Evolutionary conservation across 2,329 filamentous ascomycete species (phyloP), one percentile per base, ranked within the genome.

Genomic region (Colletotrichum siamense): DNA sequence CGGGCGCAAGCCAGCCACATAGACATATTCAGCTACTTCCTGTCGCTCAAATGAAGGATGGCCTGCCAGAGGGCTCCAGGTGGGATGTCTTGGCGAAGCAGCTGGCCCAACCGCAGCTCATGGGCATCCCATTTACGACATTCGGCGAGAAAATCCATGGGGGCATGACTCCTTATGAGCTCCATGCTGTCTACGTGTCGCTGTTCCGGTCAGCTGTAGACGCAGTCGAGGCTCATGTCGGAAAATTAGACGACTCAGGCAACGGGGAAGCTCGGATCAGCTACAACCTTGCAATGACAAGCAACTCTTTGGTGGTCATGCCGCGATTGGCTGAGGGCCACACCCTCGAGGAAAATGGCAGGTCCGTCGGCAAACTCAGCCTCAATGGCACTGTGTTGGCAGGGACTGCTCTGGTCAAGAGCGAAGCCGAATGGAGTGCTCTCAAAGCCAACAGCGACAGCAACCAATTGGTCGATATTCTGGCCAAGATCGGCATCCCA

Each of bases 1-100:
- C 92, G 6, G 94, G 94, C 4, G 93, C 94, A 2, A 94, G 92
- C 78, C 94, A 95, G 82, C 90, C 93, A 15, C 94, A 95, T 81
- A 85, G 94, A 6, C 94, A 95, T 80, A 83, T 95, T 30, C 94
- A 95, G 82, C 88, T 95, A n/a, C 83, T 95, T 5, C 93, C 93
- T 0, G 88, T 95, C 0, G 87, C 90, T 9, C 85, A 87, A 22
- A 95, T 95, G 93, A 87, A 85, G 44, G 88, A 89, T 15, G 91
- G 91, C 0, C 79, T 92, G 8, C 76, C 77, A 4, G 34, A 75
- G 15, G 81, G 80, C 4, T 71, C 34, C 4, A 79, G 78, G n/a
- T 93, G 92, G 92, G 78, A 79, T 12, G 83, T 92, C 3, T 82
- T 93, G 18, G 88, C 87, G 1, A 87, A 90, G 39, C 77, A 74